These are phyloP conservation scores for Adansonia digitata DNA, from an alignment of 345 rosid species.

Conservation along the genomic window DNA sequence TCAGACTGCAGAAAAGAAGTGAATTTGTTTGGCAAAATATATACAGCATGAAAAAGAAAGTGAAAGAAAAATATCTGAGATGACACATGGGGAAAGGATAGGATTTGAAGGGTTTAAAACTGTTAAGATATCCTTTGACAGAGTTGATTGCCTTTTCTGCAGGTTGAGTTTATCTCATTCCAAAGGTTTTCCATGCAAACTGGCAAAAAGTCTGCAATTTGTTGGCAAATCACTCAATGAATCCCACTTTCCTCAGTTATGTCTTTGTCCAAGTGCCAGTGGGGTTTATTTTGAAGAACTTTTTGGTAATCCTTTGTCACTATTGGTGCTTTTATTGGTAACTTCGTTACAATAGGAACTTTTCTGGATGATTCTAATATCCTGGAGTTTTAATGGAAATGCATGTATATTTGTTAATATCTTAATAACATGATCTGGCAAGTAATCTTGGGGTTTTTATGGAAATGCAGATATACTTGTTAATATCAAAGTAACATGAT, in stretches of 20 bases:
- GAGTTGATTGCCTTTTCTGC: neutral
- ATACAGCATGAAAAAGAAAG: neutral
- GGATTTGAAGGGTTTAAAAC: conserved; percentile 36
- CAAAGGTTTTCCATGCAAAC: too few relatives aligned
- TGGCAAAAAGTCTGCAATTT: too few relatives aligned
- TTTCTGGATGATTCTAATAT: neutral
- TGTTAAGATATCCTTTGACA: too few relatives aligned
- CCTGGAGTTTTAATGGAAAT: neutral
- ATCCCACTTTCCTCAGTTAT: neutral
- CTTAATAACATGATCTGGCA: neutral
- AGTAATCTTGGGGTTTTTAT: too few relatives aligned
- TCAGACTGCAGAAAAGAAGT: neutral
- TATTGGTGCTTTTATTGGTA: neutral
- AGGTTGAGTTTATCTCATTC: neutral
- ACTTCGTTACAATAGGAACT: neutral
- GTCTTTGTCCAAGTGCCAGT: conserved; percentile 3
- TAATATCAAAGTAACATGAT: too few relatives aligned
- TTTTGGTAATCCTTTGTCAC: neutral
- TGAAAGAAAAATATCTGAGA: conserved; percentile 2
- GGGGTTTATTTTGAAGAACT: neutral
- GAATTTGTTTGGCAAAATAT: conserved; percentile 15
- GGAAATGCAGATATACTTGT: neutral
- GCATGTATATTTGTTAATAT: neutral
- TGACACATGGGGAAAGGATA: conserved; percentile 37
- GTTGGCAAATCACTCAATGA: neutral